A percentile compares a stretch with the other conserved stretches of the same genome.
phyloP scores from a whole-genome alignment of 139 green algal genomes.

The Chlamydomonas urium region DNA sequence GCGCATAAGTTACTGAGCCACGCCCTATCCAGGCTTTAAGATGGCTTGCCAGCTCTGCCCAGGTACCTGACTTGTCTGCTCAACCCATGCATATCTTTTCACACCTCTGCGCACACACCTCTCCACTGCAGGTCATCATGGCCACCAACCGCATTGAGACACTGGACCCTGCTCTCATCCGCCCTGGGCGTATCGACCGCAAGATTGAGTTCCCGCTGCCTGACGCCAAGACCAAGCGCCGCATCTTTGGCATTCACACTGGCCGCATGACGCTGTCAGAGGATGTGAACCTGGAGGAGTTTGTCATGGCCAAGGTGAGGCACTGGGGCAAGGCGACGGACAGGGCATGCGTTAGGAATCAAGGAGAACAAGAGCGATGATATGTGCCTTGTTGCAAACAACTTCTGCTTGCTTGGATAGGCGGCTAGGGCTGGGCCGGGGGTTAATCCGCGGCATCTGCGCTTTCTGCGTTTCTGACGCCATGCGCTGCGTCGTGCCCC shows the following conservation, averaged over 20 bases:
- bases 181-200: constrained; percentile 87
- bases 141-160: constrained; percentile 98
- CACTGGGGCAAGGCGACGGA: too few relatives aligned
- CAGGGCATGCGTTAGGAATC: too few relatives aligned
- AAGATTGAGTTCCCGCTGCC: constrained; percentile 99
- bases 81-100: background rate
- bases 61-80: background rate
- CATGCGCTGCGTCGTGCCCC: too few relatives aligned
- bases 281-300: constrained; percentile 99
- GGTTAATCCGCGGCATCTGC: too few relatives aligned
- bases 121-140: constrained; percentile 86
- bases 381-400: too few relatives aligned
- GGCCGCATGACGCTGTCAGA: constrained; percentile 84
- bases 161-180: constrained; percentile 94
- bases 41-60: too few relatives aligned
- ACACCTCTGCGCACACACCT: background rate
- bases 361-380: too few relatives aligned
- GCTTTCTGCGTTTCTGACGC: too few relatives aligned
- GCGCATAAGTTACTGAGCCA: too few relatives aligned
- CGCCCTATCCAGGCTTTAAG: too few relatives aligned
- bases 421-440: too few relatives aligned
- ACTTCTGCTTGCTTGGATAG: too few relatives aligned
- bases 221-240: constrained; percentile 96
- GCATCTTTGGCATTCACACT: constrained; percentile 95
- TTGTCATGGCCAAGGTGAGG: constrained; percentile 76